phyloP scores from a whole-genome alignment of 352 stramenopile species.

The Phytophthora pinifolia region DNA sequence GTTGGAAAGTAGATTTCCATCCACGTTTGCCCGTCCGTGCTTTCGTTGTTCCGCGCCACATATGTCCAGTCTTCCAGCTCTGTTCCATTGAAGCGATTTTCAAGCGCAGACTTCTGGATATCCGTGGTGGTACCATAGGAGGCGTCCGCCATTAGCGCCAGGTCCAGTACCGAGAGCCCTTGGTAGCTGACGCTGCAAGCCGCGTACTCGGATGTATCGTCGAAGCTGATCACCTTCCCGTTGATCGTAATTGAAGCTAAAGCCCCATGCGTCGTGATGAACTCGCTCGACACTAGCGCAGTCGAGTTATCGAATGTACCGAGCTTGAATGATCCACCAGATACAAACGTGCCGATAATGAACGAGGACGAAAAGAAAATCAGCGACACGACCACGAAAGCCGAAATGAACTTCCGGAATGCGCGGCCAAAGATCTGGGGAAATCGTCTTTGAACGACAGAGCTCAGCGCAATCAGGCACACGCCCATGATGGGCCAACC shows the following conservation, averaged over 20 bases:
- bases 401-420: constrained; percentile 74
- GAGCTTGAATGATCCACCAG: constrained; percentile 60
- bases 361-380: constrained; percentile 83
- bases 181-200: constrained; percentile 70
- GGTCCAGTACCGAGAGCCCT: constrained; percentile 65
- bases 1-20: constrained; percentile 78
- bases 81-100: constrained; percentile 80
- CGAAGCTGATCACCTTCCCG: constrained; percentile 47
- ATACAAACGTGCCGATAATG: constrained; percentile 72
- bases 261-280: constrained; percentile 30
- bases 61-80: constrained; percentile 70
- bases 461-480: constrained; percentile 63
- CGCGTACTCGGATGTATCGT: constrained; percentile 61
- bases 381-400: constrained; percentile 75
- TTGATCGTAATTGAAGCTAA: constrained; percentile 39
- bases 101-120: constrained; percentile 57
- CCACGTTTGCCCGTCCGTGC: constrained; percentile 72
- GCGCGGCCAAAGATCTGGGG: constrained; percentile 74
- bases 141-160: constrained; percentile 78
- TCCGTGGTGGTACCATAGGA: constrained; percentile 68
- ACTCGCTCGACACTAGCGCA: constrained; percentile 20
- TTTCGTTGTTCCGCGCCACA: constrained; percentile 70
- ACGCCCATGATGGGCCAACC: constrained; percentile 79
- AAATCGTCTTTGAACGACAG: constrained; percentile 68
- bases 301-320: constrained; percentile 48